Evolutionary conservation across 2,329 filamentous ascomycete species (phyloP).

Genomic region (Botryotinia globosa): DNA sequence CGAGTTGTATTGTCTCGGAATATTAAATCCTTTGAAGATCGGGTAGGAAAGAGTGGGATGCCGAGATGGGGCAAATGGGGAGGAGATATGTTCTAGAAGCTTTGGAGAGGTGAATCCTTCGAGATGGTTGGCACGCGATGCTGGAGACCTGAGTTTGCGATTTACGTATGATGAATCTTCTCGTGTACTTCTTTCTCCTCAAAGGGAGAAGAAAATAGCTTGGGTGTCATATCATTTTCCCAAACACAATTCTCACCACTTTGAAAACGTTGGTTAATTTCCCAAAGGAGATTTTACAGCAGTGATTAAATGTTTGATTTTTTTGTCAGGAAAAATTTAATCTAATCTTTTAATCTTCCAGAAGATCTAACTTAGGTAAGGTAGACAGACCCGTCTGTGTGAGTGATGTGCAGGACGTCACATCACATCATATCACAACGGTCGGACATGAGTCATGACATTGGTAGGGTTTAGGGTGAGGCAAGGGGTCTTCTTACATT

Average conservation of each 20-base stretch:
- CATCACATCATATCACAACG: neutral
- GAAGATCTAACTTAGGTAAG: neutral
- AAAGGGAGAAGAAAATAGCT: neutral
- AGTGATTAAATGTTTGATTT: neutral
- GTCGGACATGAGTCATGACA: slow-evolving; percentile 5
- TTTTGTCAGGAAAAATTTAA: neutral
- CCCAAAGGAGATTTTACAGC: neutral
- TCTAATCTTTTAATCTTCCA: neutral
- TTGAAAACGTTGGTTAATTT: neutral
- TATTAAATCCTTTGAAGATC: neutral
- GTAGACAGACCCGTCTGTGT: neutral
- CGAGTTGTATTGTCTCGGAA: neutral
- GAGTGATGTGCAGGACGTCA: slow-evolving; percentile 4
- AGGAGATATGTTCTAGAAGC: neutral
- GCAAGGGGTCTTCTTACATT: neutral
- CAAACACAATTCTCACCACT: neutral
- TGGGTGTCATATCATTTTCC: neutral
- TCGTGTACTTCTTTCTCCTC: neutral
- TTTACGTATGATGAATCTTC: neutral
- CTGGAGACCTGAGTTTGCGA: neutral
- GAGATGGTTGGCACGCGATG: neutral
- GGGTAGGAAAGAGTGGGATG: neutral
- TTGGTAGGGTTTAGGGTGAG: slow-evolving; percentile 12
- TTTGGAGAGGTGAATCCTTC: neutral
- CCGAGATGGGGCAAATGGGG: neutral